Evolutionary conservation across 805 yeast species (phyloP).

Genomic region (Teunomyces stri): DNA sequence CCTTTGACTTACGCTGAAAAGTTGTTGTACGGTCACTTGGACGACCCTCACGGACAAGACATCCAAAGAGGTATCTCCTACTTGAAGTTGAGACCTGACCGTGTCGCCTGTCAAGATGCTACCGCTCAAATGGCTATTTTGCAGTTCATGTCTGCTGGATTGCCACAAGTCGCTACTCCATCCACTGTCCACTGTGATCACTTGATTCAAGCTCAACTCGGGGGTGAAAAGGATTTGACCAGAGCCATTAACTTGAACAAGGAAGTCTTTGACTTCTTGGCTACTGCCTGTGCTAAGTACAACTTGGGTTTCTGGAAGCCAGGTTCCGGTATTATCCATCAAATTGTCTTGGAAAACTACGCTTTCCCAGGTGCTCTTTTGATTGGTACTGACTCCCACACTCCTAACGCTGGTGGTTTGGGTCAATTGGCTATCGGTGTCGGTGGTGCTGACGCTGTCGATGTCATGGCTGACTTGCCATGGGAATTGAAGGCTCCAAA

Average conservation of each 20-base stretch:
- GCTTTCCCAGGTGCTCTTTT: slow-evolving; percentile 97
- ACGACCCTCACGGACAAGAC: slow-evolving; percentile 85
- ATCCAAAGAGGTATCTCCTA: slow-evolving; percentile 85
- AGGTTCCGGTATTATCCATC: slow-evolving; percentile 98
- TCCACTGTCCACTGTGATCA: slow-evolving; percentile 98
- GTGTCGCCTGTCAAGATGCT: slow-evolving; percentile 99
- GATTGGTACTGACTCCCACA: slow-evolving; percentile 96
- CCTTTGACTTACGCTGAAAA: slow-evolving; percentile 96
- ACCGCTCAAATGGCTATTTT: slow-evolving; percentile 97
- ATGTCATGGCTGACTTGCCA: slow-evolving; percentile 93
- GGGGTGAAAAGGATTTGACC: slow-evolving; percentile 80
- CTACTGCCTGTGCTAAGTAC: slow-evolving; percentile 88
- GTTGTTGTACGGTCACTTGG: slow-evolving; percentile 91
- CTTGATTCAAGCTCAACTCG: slow-evolving; percentile 92
- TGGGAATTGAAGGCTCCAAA: slow-evolving; percentile 99
- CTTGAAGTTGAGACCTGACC: slow-evolving; percentile 92
- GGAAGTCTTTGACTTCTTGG: slow-evolving; percentile 91
- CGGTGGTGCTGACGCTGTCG: slow-evolving; percentile 99
- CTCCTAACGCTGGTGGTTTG: slow-evolving; percentile 98
- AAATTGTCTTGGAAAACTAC: slow-evolving; percentile 92
- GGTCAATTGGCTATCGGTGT: slow-evolving; percentile 98
- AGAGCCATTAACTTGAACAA: slow-evolving; percentile 86
- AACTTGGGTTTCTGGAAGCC: slow-evolving; percentile 99
- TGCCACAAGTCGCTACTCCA: slow-evolving; percentile 89
- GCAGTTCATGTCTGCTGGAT: slow-evolving; percentile 95